Percentiles rank a stretch among this genome's conserved stretches.
These are phyloP conservation scores for Clonostachys solani DNA, from an alignment of 2,329 filamentous ascomycete genomes.

Conservation along the genomic window DNA sequence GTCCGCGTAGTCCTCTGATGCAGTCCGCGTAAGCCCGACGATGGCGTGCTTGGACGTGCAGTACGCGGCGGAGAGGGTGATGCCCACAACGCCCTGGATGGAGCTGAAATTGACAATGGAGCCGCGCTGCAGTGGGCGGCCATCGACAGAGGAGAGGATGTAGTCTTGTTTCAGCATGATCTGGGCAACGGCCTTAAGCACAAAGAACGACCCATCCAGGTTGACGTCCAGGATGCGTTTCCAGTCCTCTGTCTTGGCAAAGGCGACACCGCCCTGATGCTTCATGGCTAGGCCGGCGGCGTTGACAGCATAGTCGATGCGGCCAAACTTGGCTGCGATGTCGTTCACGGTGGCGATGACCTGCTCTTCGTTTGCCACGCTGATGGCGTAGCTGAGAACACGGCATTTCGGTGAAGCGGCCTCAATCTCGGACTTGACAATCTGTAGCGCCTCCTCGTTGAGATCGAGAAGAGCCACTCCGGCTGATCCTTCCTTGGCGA, in stretches of 20 bases:
- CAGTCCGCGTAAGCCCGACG: background rate
- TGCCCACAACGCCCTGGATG: background rate
- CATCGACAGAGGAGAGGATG: too few relatives aligned
- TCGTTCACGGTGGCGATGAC: too few relatives aligned
- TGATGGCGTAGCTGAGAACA: too few relatives aligned
- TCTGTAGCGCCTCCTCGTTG: background rate
- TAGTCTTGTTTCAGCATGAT: too few relatives aligned
- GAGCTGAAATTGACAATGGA: background rate
- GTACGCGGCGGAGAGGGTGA: background rate
- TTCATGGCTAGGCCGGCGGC: background rate
- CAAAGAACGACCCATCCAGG: too few relatives aligned
- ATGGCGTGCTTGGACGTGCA: background rate
- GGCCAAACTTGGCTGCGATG: background rate
- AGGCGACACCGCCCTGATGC: too few relatives aligned
- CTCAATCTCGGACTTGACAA: background rate
- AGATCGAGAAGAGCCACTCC: background rate
- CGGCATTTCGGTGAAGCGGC: too few relatives aligned
- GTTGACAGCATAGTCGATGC: background rate
- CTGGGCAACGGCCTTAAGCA: too few relatives aligned
- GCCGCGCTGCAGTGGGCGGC: background rate
- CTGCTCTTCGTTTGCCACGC: too few relatives aligned
- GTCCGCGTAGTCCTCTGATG: background rate
- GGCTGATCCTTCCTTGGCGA: background rate
- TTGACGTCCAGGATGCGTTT: too few relatives aligned
- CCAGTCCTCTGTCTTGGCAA: too few relatives aligned